phyloP scores from a whole-genome alignment of 768 basidiomycete species.

The Suillus decipiens region DNA sequence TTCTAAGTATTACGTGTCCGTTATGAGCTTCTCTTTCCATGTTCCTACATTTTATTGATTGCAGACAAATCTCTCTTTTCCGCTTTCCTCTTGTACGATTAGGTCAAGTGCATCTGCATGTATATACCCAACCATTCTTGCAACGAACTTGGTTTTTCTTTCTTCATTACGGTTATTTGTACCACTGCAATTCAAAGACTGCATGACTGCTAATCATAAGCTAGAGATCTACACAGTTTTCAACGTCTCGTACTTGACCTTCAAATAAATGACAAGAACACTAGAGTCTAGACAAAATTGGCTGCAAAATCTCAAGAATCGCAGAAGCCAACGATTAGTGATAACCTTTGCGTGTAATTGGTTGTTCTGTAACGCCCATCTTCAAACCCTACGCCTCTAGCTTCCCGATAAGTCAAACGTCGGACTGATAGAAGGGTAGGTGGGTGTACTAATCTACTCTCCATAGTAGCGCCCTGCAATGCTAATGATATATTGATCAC shows the following conservation, averaged over 20 bases:
- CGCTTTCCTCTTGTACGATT: neutral
- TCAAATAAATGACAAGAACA: no score
- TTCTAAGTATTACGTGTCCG: slow-evolving; percentile 4
- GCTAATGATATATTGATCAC: no score
- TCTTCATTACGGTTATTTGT: neutral
- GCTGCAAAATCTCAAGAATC: neutral
- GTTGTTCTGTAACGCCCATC: neutral
- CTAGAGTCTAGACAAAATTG: neutral
- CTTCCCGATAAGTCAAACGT: slow-evolving; percentile 29
- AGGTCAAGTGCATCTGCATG: slow-evolving; percentile 1
- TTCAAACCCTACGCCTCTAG: slow-evolving; percentile 17
- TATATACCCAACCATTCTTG: slow-evolving; percentile 3
- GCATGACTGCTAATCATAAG: no score
- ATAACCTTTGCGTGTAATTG: neutral
- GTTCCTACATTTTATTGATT: neutral
- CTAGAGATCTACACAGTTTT: no score
- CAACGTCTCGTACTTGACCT: no score
- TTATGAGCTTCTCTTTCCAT: neutral
- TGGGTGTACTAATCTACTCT: slow-evolving; percentile 32
- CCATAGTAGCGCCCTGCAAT: slow-evolving; percentile 26
- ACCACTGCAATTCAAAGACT: neutral
- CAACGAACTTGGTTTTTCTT: neutral
- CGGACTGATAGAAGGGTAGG: slow-evolving; percentile 28
- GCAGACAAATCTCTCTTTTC: neutral
- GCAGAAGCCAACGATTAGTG: neutral